Base-by-base conservation (phyloP, 495 filamentous ascomycete species). In the Jackrogersella minutella region DNA sequence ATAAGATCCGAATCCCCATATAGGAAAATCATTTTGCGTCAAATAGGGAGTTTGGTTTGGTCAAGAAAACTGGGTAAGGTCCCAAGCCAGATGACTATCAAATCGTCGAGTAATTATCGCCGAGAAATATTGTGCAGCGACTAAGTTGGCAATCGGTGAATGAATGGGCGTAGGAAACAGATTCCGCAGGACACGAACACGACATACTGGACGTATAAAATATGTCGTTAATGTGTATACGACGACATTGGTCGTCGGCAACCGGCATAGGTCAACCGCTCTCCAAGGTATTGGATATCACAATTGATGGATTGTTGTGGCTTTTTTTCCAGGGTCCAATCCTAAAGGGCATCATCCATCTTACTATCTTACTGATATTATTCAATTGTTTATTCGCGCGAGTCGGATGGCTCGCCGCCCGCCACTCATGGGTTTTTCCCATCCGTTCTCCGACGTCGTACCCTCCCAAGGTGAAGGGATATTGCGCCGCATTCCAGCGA, bases 51-150 rank as follows among this genome's bases (percentile, higher is more conserved):
- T 43, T 30, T 26, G 10, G 22, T 46, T 46, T 10, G 9, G 47
- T 13, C 30, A 56, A 41, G 36, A 60, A 59, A 67, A 57, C 11
- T 43, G 47, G 64, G 41, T 47, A 60, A 21, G 40, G 7, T n/a
- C 43, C 10, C 13, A 44, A 54, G 36, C 19, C 36, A 58, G 53
- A 53, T 22, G 26, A 52, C 8, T 61, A 5, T 58, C 28, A 54
- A 53, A 43, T 13, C 16, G 49, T 62, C 53, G 49, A 60, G 49
- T 44, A 57, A 64, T 61, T 54, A 19, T 69, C 56, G 55, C 49
- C 66, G 66, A 62, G 67, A 62, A 47, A 47, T 70, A n/a, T 57
- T 66, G 24, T 66, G 66, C 66, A 61, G 33, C 30, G 43, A 58
- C 44, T 19, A 47, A 53, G 51, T 22, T 51, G 62, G 53, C 31